phyloP scores from a whole-genome alignment of 1,139 yeast genomes.

The Pichia sp. region DNA sequence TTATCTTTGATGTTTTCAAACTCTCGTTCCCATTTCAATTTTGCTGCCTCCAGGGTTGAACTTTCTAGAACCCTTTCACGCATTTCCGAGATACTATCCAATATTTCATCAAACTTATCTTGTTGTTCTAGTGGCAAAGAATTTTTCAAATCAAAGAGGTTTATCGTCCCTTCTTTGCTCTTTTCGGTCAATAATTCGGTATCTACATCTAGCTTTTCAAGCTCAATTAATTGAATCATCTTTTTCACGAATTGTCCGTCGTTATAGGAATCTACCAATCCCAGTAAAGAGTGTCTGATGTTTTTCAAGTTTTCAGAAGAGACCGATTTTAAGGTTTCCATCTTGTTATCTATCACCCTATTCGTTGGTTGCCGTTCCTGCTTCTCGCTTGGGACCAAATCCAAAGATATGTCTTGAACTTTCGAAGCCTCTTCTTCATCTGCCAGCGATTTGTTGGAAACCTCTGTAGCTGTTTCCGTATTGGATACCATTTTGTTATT shows the following conservation, averaged over 20 bases:
- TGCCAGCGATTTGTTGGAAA: background rate
- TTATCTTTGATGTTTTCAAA: slow-evolving; percentile 59
- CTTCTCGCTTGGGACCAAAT: slow-evolving; percentile 6
- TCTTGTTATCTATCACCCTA: slow-evolving; percentile 45
- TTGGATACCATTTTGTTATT: background rate
- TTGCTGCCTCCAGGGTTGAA: slow-evolving; percentile 79
- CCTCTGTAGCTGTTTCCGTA: background rate
- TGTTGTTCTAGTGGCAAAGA: slow-evolving; percentile 49
- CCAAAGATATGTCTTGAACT: slow-evolving; percentile 10
- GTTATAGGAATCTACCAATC: slow-evolving; percentile 39
- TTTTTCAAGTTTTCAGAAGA: slow-evolving; percentile 77
- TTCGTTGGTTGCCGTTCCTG: slow-evolving; percentile 13
- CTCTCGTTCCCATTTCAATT: slow-evolving; percentile 82
- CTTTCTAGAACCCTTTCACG: slow-evolving; percentile 76
- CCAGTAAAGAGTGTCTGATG: slow-evolving; percentile 73
- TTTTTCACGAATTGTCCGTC: slow-evolving; percentile 25
- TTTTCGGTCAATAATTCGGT: slow-evolving; percentile 28
- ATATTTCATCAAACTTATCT: slow-evolving; percentile 52
- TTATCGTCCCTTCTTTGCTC: slow-evolving; percentile 35
- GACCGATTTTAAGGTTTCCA: slow-evolving; percentile 57
- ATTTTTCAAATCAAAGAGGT: slow-evolving; percentile 64
- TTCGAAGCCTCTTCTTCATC: background rate
- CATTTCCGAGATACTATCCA: slow-evolving; percentile 65
- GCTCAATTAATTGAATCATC: slow-evolving; percentile 22
- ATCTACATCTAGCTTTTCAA: slow-evolving; percentile 34